Percentiles rank a stretch among this genome's conserved stretches.
These are phyloP conservation scores for Solanum dulcamara DNA, from an alignment of 257 asterid genomes.

Conservation along the genomic window DNA sequence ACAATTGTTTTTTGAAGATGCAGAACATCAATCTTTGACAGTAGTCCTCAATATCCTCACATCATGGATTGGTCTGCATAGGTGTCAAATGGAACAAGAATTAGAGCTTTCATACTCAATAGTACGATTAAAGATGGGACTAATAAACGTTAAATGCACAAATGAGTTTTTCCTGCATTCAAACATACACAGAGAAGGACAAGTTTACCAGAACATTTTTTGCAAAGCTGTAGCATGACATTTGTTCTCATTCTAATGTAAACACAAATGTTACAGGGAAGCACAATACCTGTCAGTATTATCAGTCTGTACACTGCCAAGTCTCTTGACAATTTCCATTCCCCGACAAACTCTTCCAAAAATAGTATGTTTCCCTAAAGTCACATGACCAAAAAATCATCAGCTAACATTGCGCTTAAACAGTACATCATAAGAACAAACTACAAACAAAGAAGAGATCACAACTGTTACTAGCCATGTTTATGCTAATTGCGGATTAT, in stretches of 20 bases:
- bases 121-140: neutral
- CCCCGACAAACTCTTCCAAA: slow-evolving; percentile 91
- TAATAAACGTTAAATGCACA: neutral
- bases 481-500: neutral
- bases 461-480: neutral
- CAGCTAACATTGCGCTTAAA: neutral
- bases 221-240: neutral
- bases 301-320: slow-evolving; percentile 96
- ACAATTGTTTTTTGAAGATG: neutral
- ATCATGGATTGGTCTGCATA: slow-evolving; percentile 74
- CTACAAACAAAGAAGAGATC: neutral
- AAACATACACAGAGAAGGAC: neutral
- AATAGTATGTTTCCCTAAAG: slow-evolving; percentile 80
- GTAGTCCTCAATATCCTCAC: slow-evolving; percentile 71
- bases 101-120: neutral
- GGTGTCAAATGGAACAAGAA: neutral
- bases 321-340: slow-evolving; percentile 95
- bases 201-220: neutral
- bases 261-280: neutral
- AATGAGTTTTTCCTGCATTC: neutral
- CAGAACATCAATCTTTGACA: slow-evolving; percentile 43
- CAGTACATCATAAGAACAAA: neutral
- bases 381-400: neutral
- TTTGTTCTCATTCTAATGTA: neutral
- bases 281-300: slow-evolving; percentile 66